Evolutionary conservation across 768 basidiomycete species (phyloP), one percentile per base, ranked within the genome.

Genomic region (Pleurotus tuber-regium): DNA sequence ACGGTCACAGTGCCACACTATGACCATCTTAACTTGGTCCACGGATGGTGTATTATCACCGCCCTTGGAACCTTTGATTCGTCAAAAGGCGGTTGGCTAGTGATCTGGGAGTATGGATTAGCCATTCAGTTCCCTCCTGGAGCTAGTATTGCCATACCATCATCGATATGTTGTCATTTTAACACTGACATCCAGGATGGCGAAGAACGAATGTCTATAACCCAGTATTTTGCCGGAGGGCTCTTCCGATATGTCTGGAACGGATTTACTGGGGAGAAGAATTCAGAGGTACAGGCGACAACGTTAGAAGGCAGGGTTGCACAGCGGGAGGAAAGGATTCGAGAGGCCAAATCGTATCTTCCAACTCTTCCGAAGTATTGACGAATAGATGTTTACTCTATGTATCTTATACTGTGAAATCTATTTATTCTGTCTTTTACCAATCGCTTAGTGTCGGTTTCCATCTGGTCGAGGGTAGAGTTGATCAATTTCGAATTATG

Each of bases 21-120:
- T 0, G 70, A 75, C 36, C 41, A 19, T 21, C 46, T 40, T 4
- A 75, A 76, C 38, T 48, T 66, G 0, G 56, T 69, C 0, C 61
- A 54, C 28, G 68, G 70, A 0, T 61, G 63, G 58, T 76, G 70
- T 40, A 59, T 59, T 0, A 66, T 74, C 10, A 60, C 55, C 2
- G 59, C 68, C 0, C 42, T 64, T 0, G 70, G 71, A 0, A 4
- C 43, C 2, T 73, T 64, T 49, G 57, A 71, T 43, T 55, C 44
- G 1, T 59, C 2, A 2, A 57, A 43, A 21, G 65, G 70, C 7
- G 70, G 69, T 2, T 69, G 72, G 40, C 39, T 72, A 0, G 52
- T 72, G 0, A 38, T 74, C 0, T 64, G 62, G 57, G 64, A 66
- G 19, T 38, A 65, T 0, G 54, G 60, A n/a, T 50, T 69, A 0